Evolutionary conservation across 208 protist species (phyloP), one percentile per base, ranked within the genome.

Genomic region (Acanthamoeba castellanii): DNA sequence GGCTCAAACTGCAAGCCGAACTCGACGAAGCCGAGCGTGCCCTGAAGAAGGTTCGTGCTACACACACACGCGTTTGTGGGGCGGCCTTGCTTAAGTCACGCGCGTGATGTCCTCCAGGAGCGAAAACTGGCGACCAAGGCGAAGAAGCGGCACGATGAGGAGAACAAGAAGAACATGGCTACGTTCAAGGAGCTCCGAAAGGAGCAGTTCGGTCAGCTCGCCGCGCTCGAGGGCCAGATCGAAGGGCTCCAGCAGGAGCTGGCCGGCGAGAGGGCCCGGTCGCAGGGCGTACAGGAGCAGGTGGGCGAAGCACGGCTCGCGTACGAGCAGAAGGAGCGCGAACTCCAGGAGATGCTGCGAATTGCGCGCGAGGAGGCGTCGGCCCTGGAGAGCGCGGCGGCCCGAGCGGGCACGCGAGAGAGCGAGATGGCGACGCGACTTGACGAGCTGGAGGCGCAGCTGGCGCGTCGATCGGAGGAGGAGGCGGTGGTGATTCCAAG

Each of bases 121-220:
- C 78, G 78, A 34, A 61, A 55, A 25, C 50, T 20, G 27, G 78
- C 78, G 45, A 87, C 78, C 3, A 64, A 57, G 78, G 13, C 27
- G 9, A 87, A 87, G 78, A 87, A 64, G 50, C 78, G 78, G 22
- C 78, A 87, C 6, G 78, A 87, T 32, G 50, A 64, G 37, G 78
- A 87, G 47, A 87, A 64, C 30, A 87, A 87, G 78, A 57, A 87
- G 20, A 87, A 87, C 78, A 87, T 87, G 47, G 9, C 37, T 4
- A 37, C 20, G 22, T 64, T 87, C 47, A 50, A 57, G 76, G 76
- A 85, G 47, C 34, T 85, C 22, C 14, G 27, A n/a, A 32, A 55
- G 78, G 78, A 87, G 47, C 78, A 87, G 30, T 87, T n/a, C 20
- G 78, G 32, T 3, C 78, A 87, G 47, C 3, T 61, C 6, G 78